Percentiles rank a stretch among this genome's conserved stretches.
These are phyloP conservation scores for Suhomyces yuchorum DNA, from an alignment of 1,139 yeast genomes.

Conservation along the genomic window DNA sequence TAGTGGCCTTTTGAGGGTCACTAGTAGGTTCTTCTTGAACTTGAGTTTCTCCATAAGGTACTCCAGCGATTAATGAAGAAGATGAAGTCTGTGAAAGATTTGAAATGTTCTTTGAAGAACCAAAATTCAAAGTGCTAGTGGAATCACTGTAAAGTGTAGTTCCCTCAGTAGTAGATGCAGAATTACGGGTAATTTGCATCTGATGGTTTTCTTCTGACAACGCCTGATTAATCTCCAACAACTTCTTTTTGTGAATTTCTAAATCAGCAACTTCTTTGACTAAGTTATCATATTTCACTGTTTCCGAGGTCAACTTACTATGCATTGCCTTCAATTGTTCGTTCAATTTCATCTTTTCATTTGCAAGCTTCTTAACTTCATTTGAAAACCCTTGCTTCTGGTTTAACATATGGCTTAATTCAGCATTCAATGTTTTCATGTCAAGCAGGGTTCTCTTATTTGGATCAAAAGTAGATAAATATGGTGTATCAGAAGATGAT, in stretches of 20 bases:
- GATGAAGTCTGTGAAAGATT: slow-evolving; percentile 13
- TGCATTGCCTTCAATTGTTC: slow-evolving; percentile 28
- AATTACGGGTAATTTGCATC: slow-evolving; percentile 17
- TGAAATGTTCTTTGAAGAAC: slow-evolving; percentile 3
- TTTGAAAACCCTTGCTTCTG: slow-evolving; percentile 28
- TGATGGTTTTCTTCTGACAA: slow-evolving; percentile 30
- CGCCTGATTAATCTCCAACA: slow-evolving; percentile 28
- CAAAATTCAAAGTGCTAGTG: slow-evolving; percentile 10
- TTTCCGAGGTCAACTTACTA: slow-evolving; percentile 12
- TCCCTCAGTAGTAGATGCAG: slow-evolving; percentile 13
- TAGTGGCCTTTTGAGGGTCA: slow-evolving; percentile 48
- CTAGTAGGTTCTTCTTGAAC: slow-evolving; percentile 32
- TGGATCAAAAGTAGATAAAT: slow-evolving; percentile 20
- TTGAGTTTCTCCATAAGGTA: slow-evolving; percentile 19
- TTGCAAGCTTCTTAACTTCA: slow-evolving; percentile 34
- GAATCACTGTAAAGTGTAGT: slow-evolving; percentile 13
- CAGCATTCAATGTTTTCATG: slow-evolving; percentile 39
- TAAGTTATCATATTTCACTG: slow-evolving; percentile 29
- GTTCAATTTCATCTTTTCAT: slow-evolving; percentile 31
- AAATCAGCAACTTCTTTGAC: slow-evolving; percentile 33
- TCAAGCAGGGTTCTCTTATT: slow-evolving; percentile 24
- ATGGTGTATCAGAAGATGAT: slow-evolving; percentile 43
- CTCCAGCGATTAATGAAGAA: slow-evolving; percentile 21
- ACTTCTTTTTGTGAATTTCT: slow-evolving; percentile 27
- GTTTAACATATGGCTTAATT: slow-evolving; percentile 42